A percentile compares a stretch with the other conserved stretches of the same genome.
These are phyloP conservation scores for Paxillus ammoniavirescens DNA, from an alignment of 768 basidiomycete genomes.

Conservation along the genomic window DNA sequence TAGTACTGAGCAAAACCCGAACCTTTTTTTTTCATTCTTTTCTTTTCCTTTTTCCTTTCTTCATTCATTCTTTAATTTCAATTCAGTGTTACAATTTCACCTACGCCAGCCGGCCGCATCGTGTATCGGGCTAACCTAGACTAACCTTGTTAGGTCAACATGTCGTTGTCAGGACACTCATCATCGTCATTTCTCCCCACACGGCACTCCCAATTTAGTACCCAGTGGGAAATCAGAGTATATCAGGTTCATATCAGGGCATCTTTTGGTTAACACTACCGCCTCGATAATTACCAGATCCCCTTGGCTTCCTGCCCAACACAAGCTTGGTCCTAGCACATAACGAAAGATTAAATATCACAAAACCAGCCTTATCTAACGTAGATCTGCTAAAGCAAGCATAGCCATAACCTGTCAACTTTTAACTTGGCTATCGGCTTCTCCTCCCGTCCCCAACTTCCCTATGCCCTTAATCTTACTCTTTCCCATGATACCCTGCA, in stretches of 20 bases:
- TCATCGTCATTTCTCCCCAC: slow-evolving; percentile 14
- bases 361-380: not conserved
- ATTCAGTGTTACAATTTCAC: no score
- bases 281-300: not conserved
- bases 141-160: not conserved
- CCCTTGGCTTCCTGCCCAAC: no score
- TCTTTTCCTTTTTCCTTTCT: no score
- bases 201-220: not conserved
- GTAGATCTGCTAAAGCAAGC: not conserved
- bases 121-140: not conserved
- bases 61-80: not conserved
- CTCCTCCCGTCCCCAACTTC: slow-evolving; percentile 15
- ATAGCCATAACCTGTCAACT: slow-evolving; percentile 32
- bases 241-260: no score
- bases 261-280: not conserved
- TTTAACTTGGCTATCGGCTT: slow-evolving; percentile 8
- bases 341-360: not conserved
- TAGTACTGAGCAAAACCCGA: slow-evolving; percentile 1
- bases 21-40: not conserved
- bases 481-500: slow-evolving; percentile 53
- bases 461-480: slow-evolving; percentile 34
- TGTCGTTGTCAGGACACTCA: not conserved
- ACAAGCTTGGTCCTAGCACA: not conserved
- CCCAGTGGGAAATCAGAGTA: not conserved
- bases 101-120: no score